Base-by-base conservation (phyloP, 106 monocot genomes). In the Dioscorea dumetorum region DNA sequence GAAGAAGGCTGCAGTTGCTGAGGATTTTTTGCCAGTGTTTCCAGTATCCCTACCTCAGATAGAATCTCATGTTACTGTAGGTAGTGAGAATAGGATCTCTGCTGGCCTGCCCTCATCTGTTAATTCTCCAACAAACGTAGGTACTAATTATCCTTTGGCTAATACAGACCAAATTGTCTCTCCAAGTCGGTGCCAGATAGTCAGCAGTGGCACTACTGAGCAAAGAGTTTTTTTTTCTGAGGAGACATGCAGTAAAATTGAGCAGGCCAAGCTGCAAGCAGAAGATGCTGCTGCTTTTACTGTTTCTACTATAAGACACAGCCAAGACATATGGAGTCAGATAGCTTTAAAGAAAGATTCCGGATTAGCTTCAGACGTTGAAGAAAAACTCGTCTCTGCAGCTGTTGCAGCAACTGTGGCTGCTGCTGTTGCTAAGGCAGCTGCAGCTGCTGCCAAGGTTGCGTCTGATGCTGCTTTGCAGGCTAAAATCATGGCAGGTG, bases 401-500 rank as follows among this genome's bases (percentile, higher is more conserved):
- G 92, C 97, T 51, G 91, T 75, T 72, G 89, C 90, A 13, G 87
- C 69, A 57, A 72, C 84, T 13, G 90, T 87, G 16, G 92, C 97
- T 69, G 80, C 77, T 61, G 72, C 92, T 74, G 97, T 99, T 78
- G 92, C 97, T 24, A 92, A 87, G 77, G 92, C 92, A 33, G 92
- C 97, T 58, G 89, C 97, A 49, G 86, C 80, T 41, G 92, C 89
- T 75, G 97, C 97, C 61, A 90, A 92, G 74, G 78, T 99, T 73
- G 89, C 97, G 63, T 84, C 74, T 17, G 89, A 87, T 59, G 79
- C 89, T 62, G 97, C 97, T 69, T 60, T 99, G 52, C 92, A 87
- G 72, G 89, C 92, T 54, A 92, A 92, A 53, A 60, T 99, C 76
- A 90, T 93, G 90, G 92, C 82, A 24, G 97, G 92, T 73, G 97